Percentiles rank a stretch among this genome's conserved stretches.
These are phyloP conservation scores for Magnusiomyces ingens DNA, from an alignment of 1,139 yeast species.

Conservation along the genomic window DNA sequence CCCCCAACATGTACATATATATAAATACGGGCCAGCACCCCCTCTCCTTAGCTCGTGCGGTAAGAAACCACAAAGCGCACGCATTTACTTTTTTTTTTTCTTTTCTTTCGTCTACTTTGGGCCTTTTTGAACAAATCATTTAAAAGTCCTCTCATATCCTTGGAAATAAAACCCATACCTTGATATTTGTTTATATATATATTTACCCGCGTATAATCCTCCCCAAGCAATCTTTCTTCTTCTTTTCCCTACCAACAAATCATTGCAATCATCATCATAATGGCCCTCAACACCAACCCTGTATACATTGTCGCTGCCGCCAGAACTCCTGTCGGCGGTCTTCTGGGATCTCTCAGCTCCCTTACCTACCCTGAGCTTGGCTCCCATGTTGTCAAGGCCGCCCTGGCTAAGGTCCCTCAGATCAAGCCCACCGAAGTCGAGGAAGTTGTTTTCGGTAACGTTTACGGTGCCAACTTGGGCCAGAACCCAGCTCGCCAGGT, in stretches of 20 bases:
- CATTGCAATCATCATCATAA: background rate
- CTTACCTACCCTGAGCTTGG: conserved; percentile 81
- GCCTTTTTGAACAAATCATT: no score
- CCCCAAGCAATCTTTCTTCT: background rate
- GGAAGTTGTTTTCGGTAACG: conserved; percentile 90
- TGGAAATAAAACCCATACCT: no score
- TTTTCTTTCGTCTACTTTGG: no score
- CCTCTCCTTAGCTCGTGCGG: no score
- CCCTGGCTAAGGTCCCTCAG: conserved; percentile 75
- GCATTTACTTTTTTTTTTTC: no score
- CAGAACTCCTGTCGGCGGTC: conserved; percentile 93
- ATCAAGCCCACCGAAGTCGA: conserved; percentile 72
- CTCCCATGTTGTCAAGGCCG: conserved; percentile 83
- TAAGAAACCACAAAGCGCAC: no score
- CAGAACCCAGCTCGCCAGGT: conserved; percentile 99
- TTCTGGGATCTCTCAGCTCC: conserved; percentile 76
- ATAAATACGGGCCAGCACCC: no score
- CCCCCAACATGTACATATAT: no score
- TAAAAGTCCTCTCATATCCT: no score
- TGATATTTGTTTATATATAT: no score
- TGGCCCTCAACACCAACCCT: conserved; percentile 27
- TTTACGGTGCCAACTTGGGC: conserved; percentile 86
- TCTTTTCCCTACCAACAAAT: background rate
- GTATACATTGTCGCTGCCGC: conserved; percentile 88
- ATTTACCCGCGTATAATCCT: background rate